Evolutionary conservation across 345 rosid species (phyloP), one percentile per base, ranked within the genome.

Genomic region (Schrenkiella parvula): DNA sequence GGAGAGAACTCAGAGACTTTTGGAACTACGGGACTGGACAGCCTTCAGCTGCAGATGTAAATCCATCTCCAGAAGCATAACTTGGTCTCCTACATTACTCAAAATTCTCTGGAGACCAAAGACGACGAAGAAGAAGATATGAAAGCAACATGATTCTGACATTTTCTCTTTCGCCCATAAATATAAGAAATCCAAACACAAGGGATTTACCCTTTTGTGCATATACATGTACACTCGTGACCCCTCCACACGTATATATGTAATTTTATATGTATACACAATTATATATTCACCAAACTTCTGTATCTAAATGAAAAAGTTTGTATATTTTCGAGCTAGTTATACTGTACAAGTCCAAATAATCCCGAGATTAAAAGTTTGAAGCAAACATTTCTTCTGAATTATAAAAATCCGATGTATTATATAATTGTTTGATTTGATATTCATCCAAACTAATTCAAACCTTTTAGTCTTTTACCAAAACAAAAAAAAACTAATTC

Each of bases 1-100:
- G 98, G 79, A 82, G 84, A 70, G 97, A 93, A 75, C 46, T 92
- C 22, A 83, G 69, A 70, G 76, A 59, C 64, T 86, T 92, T 34
- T 87, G 92, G 95, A 75, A 68, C 74, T 85, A 81, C 47, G 81
- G 87, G 28, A 34, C 75, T 1, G 80, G n/a, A 64, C 64, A 68
- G 58, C 52, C 65, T 69, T 54, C 79, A 54, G 58, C 43, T 54
- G 13, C 79, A 22, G 54, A 55, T 21, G 80, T 64, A 64, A 76
- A 55, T 22, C 60, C 66, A 47, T 9, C 54, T 63, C 66, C 71
- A 55, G 1, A 12, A 14, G 75, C 75, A 55, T 70, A 70, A 55
- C 23, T 54, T 29, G 56, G 25, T 50, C 56, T 26, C 21, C 56
- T 14, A 35, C 72, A 58, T 55, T 11, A 57, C 55, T 38, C 5